These are phyloP conservation scores for Pythium rhizo-oryzae DNA, from an alignment of 352 stramenopile genomes.

Conservation along the genomic window DNA sequence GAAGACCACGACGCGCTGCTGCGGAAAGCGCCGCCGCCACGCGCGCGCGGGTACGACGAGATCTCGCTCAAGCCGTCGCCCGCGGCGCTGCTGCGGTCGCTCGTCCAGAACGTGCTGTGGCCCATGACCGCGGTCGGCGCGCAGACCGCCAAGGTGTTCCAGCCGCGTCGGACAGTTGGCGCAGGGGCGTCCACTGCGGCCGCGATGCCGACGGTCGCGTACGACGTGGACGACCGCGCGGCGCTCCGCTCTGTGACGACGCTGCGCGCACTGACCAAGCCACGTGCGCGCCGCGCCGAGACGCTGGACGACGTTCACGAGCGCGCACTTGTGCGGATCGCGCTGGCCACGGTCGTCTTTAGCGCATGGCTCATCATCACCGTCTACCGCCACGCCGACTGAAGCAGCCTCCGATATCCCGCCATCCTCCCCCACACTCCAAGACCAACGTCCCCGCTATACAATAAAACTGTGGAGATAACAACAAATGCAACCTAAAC, in stretches of 20 bases:
- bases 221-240: slow-evolving; percentile 18
- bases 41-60: slow-evolving; percentile 19
- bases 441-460: neutral
- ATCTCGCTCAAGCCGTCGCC: slow-evolving; percentile 20
- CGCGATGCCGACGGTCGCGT: neutral
- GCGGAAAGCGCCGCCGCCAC: too few species aligned
- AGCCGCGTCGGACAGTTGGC: neutral
- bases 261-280: slow-evolving; percentile 20
- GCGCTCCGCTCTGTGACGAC: slow-evolving; percentile 25
- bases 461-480: neutral
- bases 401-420: too few species aligned
- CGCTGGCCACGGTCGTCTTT: slow-evolving; percentile 34
- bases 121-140: slow-evolving; percentile 27
- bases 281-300: slow-evolving; percentile 33
- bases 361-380: slow-evolving; percentile 40
- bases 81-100: slow-evolving; percentile 15
- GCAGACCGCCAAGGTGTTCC: slow-evolving; percentile 30
- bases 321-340: slow-evolving; percentile 37
- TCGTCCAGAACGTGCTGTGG: slow-evolving; percentile 29
- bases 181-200: neutral
- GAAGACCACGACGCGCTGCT: slow-evolving; percentile 20
- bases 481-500: slow-evolving; percentile 1
- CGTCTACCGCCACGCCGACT: slow-evolving; percentile 33
- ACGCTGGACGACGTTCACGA: slow-evolving; percentile 45
- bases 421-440: neutral